Evolutionary conservation across 1,284 basidiomycete species (phyloP), one percentile per base, ranked within the genome.

Genomic region (Mycosarcoma maydis): DNA sequence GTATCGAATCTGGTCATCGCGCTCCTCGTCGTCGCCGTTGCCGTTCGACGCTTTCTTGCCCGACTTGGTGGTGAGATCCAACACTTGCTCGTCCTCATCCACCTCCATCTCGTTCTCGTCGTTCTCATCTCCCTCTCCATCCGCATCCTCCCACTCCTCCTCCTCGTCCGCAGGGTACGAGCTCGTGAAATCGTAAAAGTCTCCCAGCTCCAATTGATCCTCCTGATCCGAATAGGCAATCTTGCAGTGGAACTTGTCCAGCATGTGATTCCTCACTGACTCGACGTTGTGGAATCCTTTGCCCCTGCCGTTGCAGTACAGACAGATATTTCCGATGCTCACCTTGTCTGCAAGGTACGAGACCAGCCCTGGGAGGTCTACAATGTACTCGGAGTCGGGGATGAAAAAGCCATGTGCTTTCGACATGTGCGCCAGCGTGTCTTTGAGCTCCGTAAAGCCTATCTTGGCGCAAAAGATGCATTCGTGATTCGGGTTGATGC

Each of bases 311-410:
- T 78, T 80, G 66, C 96, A 99, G 83, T 87, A 94, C 33, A 98
- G 87, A 84, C 96, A 99, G 10, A 94, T 86, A 83, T 98, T 96
- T 16, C 90, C 92, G 16, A 96, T 88, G 0, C 90, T 90, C 36
- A 98, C 88, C 83, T 97, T 97, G 83, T 98, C 93, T 4, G 92
- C 92, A 7, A 99, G 87, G 82, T 96, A 94, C 2, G 85, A 84
- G 53, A 98, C 84, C 27, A 99, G 87, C 3, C 95, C 96, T 1
- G 87, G 72, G 26, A 91, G 83, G 82, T 98, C 92, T 71, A 90
- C 84, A 62, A 98, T 88, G 82, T 92, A 95, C 39, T 97, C 92
- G 34, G 88, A 88, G 72, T 98, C 95, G 39, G 96, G 96, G 59
- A 99, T 86, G 85, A 96, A 98, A 86, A 98, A 98, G 23, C 93